Evolutionary conservation across 148 eudicot genomes (phyloP).

Genomic region (Nyssa sinensis): DNA sequence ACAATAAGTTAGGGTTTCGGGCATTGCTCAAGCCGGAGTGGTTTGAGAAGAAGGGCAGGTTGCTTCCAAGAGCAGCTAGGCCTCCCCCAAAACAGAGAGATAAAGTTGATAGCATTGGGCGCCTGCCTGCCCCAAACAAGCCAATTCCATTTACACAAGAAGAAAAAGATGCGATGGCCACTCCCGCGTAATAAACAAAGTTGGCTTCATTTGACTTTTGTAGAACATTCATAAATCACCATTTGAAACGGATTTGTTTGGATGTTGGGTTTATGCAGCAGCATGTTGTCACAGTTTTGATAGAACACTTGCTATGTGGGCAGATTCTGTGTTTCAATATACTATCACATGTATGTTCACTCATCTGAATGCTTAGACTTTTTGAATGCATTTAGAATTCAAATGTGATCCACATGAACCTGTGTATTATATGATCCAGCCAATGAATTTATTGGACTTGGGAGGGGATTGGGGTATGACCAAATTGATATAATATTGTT

Average conservation of each 20-base stretch:
- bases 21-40: conserved; percentile 95
- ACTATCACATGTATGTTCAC: neutral
- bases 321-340: neutral
- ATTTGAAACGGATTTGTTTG: neutral
- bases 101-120: conserved; percentile 92
- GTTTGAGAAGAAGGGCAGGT: conserved; percentile 90
- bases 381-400: neutral
- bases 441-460: no score
- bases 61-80: conserved; percentile 81
- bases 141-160: conserved; percentile 63
- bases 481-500: no score
- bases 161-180: conserved; percentile 36
- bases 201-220: neutral
- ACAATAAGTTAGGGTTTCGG: conserved; percentile 79
- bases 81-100: conserved; percentile 85
- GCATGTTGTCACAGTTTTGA: neutral
- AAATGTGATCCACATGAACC: no score
- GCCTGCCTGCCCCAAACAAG: conserved; percentile 88
- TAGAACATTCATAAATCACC: conserved; percentile 7
- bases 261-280: neutral
- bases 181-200: conserved; percentile 19
- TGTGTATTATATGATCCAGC: no score
- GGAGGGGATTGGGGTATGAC: no score
- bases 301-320: neutral
- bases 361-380: neutral